Conservation (phyloP, 768 basidiomycete species). For the Ramaria rubella region DNA sequence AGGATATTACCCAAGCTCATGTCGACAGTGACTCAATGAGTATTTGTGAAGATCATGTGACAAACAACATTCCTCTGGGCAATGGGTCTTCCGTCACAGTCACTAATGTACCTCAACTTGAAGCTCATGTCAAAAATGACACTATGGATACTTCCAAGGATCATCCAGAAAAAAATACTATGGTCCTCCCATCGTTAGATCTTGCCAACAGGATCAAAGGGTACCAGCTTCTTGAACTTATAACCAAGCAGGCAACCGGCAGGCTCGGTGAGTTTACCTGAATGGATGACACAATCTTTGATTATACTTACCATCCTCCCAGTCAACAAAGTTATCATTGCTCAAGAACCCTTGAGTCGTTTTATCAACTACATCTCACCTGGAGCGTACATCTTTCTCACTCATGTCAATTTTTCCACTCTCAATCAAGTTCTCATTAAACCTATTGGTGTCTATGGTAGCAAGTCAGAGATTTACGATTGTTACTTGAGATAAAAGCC, state of each 20-base stretch:
- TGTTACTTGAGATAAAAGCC: slow-evolving; percentile 32
- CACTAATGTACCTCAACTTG: neutral
- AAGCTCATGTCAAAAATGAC: neutral
- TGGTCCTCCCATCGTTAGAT: neutral
- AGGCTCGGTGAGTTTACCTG: slow-evolving; percentile 40
- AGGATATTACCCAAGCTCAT: too few species aligned
- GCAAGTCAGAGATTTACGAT: slow-evolving; percentile 42
- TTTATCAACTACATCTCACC: slow-evolving; percentile 45
- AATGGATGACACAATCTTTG: neutral
- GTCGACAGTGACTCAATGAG: too few species aligned
- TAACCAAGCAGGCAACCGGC: slow-evolving; percentile 43
- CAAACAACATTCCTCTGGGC: too few species aligned
- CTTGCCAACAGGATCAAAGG: slow-evolving; percentile 28
- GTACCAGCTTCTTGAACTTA: slow-evolving; percentile 48
- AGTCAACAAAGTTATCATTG: slow-evolving; percentile 63
- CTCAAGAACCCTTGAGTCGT: slow-evolving; percentile 39
- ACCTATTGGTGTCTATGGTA: slow-evolving; percentile 54
- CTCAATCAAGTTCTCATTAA: slow-evolving; percentile 42
- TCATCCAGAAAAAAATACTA: neutral
- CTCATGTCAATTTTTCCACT: slow-evolving; percentile 48
- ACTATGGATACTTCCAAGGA: neutral
- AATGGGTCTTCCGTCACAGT: too few species aligned
- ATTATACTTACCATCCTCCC: too few species aligned
- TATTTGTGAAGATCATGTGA: too few species aligned
- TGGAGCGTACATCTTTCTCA: slow-evolving; percentile 47